Evolutionary conservation across 2,329 filamentous ascomycete species (phyloP).

Genomic region (Alternaria angustiovoidea): DNA sequence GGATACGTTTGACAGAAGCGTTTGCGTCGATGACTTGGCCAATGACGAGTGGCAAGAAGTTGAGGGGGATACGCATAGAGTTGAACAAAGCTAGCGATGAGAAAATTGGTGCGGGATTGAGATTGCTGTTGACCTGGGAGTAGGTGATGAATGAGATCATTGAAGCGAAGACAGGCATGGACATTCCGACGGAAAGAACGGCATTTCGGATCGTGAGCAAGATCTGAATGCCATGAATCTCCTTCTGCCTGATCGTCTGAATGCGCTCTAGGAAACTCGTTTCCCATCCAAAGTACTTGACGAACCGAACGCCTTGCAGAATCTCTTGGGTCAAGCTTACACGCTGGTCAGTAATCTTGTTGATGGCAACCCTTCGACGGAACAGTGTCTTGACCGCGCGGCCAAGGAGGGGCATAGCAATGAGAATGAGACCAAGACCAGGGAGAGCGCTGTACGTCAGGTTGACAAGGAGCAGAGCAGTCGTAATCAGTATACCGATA

Average conservation of each 20-base stretch:
- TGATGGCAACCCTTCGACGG: constrained; percentile 77
- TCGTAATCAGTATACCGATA: constrained; percentile 77
- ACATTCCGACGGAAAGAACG: constrained; percentile 84
- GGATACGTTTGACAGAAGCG: constrained; percentile 82
- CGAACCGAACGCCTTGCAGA: constrained; percentile 86
- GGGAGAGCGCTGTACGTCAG: constrained; percentile 88
- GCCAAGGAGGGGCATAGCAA: constrained; percentile 80
- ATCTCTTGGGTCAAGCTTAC: constrained; percentile 94
- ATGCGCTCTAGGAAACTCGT: constrained; percentile 82
- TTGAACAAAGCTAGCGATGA: constrained; percentile 96
- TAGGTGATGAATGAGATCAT: constrained; percentile 94
- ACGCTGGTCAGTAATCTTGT: constrained; percentile 91
- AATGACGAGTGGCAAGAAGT: constrained; percentile 85
- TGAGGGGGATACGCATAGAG: constrained; percentile 85
- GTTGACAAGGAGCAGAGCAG: constrained; percentile 84
- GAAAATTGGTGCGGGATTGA: constrained; percentile 82
- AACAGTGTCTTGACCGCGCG: constrained; percentile 80
- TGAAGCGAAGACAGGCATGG: constrained; percentile 90
- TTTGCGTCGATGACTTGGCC: constrained; percentile 90
- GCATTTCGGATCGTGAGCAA: constrained; percentile 83
- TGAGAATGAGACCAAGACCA: constrained; percentile 81
- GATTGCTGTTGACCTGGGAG: constrained; percentile 67
- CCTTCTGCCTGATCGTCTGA: constrained; percentile 73
- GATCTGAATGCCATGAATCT: constrained; percentile 85
- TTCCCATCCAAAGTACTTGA: constrained; percentile 98